Evolutionary conservation across 176 grass and related monocot species (phyloP), one percentile per base, ranked within the genome.

Genomic region (Elaeis guineensis): DNA sequence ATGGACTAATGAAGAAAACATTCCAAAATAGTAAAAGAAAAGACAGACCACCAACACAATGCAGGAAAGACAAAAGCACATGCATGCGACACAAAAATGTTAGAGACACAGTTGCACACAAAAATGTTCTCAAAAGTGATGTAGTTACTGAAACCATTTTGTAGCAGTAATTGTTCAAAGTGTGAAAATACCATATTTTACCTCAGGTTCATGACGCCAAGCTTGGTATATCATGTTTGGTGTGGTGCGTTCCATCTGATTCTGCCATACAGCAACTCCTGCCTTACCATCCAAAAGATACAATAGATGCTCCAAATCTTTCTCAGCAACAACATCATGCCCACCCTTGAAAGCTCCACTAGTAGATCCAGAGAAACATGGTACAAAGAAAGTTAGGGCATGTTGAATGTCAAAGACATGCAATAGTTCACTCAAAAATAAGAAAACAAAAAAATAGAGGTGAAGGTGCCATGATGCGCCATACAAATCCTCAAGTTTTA

Each of bases 191-290:
- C 9, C 28, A 30, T 14, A 19, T 11, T 44, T 44, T 78, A 95
- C 93, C 93, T 92, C 93, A 49, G 93, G 84, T 18, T 98, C 93
- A 51, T 74, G 80, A 28, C 84, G 74, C 93, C 93, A 98, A 68
- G 93, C 93, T 64, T 92, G 89, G 66, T 98, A 98, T 16, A 73
- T 75, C 93, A 98, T 98, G 75, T 92, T 89, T 48, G 87, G 79
- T 52, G 93, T 92, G 66, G 79, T 89, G 39, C 73, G 88, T 55
- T 92, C 79, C 88, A 98, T 98, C 76, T 89, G 81, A 78, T 91
- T 52, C 64, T 92, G 87, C 93, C 87, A 98, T 61, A 72, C 29
- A 60, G 73, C 53, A 61, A 86, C 84, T 55, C 93, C 81, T 49
- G 78, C 77, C 61, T 92, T 83, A 59, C 80, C 78, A 79, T 98